Evolutionary conservation across 2,329 filamentous ascomycete genomes (phyloP).

Genomic region (Byssochlamys sp.): DNA sequence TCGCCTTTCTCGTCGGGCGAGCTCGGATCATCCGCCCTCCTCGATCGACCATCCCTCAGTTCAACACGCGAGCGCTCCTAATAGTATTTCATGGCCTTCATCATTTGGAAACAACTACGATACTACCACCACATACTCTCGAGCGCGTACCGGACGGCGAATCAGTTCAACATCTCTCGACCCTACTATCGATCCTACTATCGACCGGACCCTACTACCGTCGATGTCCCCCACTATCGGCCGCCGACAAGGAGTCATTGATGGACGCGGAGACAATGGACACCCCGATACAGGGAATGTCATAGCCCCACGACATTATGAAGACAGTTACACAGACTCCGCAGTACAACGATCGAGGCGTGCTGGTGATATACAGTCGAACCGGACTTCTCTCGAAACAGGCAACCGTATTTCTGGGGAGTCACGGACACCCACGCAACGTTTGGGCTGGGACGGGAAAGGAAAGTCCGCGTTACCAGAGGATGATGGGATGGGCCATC

Average conservation of each 20-base stretch:
- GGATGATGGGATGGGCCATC: conserved; percentile 65
- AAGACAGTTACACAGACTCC: not conserved
- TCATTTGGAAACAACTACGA: not conserved
- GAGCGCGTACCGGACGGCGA: not conserved
- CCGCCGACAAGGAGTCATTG: conserved; percentile 1
- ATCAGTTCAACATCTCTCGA: not conserved
- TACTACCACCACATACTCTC: not conserved
- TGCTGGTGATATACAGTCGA: not conserved
- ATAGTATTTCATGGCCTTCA: not conserved
- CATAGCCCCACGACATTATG: not conserved
- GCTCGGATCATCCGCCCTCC: conserved; percentile 7
- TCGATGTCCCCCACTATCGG: conserved; percentile 10
- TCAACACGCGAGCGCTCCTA: not conserved
- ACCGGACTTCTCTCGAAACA: not conserved
- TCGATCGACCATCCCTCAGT: conserved; percentile 11
- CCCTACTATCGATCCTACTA: not conserved
- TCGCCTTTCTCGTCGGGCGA: conserved; percentile 24
- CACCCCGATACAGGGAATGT: not conserved
- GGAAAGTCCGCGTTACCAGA: conserved; percentile 47
- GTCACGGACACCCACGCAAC: not conserved
- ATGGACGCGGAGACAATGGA: not conserved
- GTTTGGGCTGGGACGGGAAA: conserved; percentile 9
- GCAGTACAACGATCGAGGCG: not conserved
- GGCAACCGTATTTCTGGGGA: not conserved
- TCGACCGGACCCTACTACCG: not conserved